Evolutionary conservation across 1,284 basidiomycete genomes (phyloP), one percentile per base, ranked within the genome.

Genomic region (Vanrija sp.): DNA sequence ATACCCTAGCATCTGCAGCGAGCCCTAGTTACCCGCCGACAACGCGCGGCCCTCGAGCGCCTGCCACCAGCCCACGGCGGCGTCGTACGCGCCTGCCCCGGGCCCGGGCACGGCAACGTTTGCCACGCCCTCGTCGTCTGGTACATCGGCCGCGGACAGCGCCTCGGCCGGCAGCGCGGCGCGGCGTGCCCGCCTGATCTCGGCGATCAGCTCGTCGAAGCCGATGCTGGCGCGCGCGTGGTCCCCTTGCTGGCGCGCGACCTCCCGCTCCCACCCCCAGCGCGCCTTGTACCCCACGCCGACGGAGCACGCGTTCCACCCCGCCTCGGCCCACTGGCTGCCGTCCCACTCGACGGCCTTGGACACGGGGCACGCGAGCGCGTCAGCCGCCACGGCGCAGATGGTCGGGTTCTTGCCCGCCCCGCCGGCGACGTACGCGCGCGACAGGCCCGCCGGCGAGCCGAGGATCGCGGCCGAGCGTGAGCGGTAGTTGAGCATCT

Each of bases 391-490:
- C 48, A 90, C 75, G 64, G 88, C 86, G 29, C 85, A 82, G 67
- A 93, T 88, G 34, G 83, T 82, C 38, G 78, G 75, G 72, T 94
- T 94, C 8, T 82, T 81, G 5, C 87, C 88, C 0, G 88, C 86
- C 16, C 91, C 91, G 25, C 91, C 91, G 0, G 88, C 87, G 34
- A 90, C 80, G 58, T 91, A 85, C 50, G 93, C 81, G 25, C 88
- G 80, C 47, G 82, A 81, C 28, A 91, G 79, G 9, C 28, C 81
- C 63, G 83, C 25, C 5, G 54, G 43, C 8, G 61, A 45, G 72
- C 50, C 51, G 7, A 91, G 56, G 84, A 91, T 67, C 18, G 68
- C 60, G 16, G 62, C 56, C 9, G 68, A 66, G 16, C 73, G 64
- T 12, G 67, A 62, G 25, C 65, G 61, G 56, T 73, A 74, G 49